Percentiles rank a stretch among this genome's conserved stretches.
phyloP scores from a whole-genome alignment of 2,329 filamentous ascomycete species.

The Neoarthrinium moseri region DNA sequence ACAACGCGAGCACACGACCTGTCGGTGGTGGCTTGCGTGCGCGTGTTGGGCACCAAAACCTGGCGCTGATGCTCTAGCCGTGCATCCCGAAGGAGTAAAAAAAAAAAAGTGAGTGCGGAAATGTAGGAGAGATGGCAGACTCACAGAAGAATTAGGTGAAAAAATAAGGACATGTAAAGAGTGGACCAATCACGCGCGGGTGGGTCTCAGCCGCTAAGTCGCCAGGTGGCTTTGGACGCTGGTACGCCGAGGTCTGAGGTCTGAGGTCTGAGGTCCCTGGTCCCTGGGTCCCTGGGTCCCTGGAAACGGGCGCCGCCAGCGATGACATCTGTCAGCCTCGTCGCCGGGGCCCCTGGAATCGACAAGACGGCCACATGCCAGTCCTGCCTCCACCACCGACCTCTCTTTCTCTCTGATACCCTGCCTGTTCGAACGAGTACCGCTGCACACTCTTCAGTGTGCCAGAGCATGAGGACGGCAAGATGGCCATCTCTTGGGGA shows the following conservation, averaged over 20 bases:
- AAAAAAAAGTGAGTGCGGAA: not conserved
- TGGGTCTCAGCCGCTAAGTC: not conserved
- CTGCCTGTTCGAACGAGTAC: no score
- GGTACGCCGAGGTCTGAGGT: no score
- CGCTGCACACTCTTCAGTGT: no score
- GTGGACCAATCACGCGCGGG: not conserved
- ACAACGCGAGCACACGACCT: no score
- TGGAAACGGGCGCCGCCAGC: not conserved
- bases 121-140: not conserved
- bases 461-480: no score
- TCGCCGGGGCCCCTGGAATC: not conserved
- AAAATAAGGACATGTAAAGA: slow-evolving; percentile 1
- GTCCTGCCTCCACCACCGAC: no score
- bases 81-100: no score
- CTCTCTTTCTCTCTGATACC: no score
- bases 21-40: no score
- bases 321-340: slow-evolving; percentile 10
- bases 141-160: not conserved
- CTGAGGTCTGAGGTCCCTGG: not conserved
- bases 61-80: no score
- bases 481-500: slow-evolving; percentile 11
- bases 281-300: not conserved
- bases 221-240: no score
- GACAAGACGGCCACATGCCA: slow-evolving; percentile 5
- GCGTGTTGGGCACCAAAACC: no score